Evolutionary conservation across 352 stramenopile species (phyloP), one percentile per base, ranked within the genome.

Genomic region (Aphanomyces astaci): DNA sequence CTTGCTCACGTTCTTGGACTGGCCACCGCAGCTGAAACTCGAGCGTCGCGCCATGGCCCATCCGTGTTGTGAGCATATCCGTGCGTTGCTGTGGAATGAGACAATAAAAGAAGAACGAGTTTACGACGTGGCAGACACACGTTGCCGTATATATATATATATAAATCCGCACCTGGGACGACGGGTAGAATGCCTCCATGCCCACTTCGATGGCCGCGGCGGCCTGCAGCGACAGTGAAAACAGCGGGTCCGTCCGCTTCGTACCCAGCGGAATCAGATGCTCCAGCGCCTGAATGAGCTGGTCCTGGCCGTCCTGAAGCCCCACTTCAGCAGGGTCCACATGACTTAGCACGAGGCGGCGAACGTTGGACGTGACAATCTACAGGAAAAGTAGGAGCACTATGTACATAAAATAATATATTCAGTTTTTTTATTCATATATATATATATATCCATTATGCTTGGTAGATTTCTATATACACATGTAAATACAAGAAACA

Each of bases 21-120:
- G 87, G 87, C 87, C 87, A 95, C 24, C 84, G 85, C 36, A 95
- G 80, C 74, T 95, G 87, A 5, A 94, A 76, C 66, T 95, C 87
- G 19, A 95, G 72, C 11, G 84, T 95, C 39, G 87, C 83, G 30
- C 87, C 85, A 24, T 82, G 88, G 24, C 85, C 87, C 87, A 95
- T 95, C 13, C 86, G 81, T 10, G 80, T 89, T 39, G 85, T 87
- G 49, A 95, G 62, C 25, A 95, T 75, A 71, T 87, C 80, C 1
- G 87, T 95, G 32, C 87, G 81, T 51, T 93, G 84, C 24, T 67
- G n/a, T n/a, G n/a, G n/a, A n/a, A n/a, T n/a, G n/a, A n/a, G n/a
- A n/a, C n/a, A n/a, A n/a, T n/a, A n/a, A n/a, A n/a, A n/a, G n/a
- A n/a, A n/a, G n/a, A n/a, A n/a, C n/a, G n/a, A n/a, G n/a, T n/a